phyloP scores from a whole-genome alignment of 306 rosid species.

The Nissolia schottii region DNA sequence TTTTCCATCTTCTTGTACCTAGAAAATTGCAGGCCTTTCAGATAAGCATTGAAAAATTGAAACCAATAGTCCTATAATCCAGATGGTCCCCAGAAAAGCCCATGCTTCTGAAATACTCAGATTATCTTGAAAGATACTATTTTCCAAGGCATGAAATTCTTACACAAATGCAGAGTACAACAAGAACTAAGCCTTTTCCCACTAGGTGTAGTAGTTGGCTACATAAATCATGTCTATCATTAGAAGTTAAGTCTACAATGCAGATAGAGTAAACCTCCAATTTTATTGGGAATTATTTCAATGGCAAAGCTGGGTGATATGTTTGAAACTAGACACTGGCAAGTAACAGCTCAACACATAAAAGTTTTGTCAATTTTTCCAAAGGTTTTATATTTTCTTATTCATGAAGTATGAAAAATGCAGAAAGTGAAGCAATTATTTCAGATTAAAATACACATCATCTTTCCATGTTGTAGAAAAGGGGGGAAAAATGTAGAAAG shows the following conservation, averaged over 20 bases:
- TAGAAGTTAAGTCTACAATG: too few species aligned
- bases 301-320: neutral
- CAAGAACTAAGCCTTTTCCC: too few species aligned
- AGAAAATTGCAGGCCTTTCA: constrained; percentile 15
- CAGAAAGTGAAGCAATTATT: neutral
- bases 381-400: too few species aligned
- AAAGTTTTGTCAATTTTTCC: too few species aligned
- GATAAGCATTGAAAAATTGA: neutral
- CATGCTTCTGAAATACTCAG: neutral
- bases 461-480: neutral
- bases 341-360: neutral
- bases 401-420: too few species aligned
- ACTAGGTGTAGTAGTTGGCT: too few species aligned
- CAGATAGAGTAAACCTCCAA: constrained; percentile 6
- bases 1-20: constrained; percentile 76
- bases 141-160: neutral
- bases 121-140: neutral
- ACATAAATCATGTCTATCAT: too few species aligned
- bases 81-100: neutral
- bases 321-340: neutral
- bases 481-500: neutral
- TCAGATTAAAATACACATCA: neutral
- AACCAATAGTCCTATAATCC: constrained; percentile 13
- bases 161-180: too few species aligned
- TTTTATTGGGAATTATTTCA: neutral